Base-by-base conservation (phyloP, 1,284 basidiomycete genomes). In the Austropuccinia psidii region DNA sequence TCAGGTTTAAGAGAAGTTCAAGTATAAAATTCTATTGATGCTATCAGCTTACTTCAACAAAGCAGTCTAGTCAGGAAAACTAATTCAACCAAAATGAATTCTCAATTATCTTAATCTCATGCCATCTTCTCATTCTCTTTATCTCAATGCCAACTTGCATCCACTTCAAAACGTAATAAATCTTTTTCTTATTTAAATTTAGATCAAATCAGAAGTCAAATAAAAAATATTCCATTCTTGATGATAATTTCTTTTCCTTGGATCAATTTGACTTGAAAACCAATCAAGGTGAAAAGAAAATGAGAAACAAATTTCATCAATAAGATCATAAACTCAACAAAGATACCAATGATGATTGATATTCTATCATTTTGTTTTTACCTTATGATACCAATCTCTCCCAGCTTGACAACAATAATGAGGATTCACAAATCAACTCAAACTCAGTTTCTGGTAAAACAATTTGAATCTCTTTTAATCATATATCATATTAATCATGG, bases 11-110 rank as follows among this genome's bases (percentile, higher is more conserved):
- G 90, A 50, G 96, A 98, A 83, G 87, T 95, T 75, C 87, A 85
- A 77, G 94, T 98, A 45, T 86, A 85, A 79, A 90, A 86, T 77
- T 85, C 89, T 24, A 83, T 83, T 64, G 93, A 98, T 80, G 94
- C 98, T 79, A 96, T 98, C 92, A 86, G 85, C 85, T 91, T 73
- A 85, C 95, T 74, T 88, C 88, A 76, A 17, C 88, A 91, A 77
- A 96, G 95, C 37, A 90, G 91, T n/a, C 85, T 89, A 13, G 89
- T 95, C 61, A 87, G 95, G 61, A 87, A 94, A 69, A 98, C 96
- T 8, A 94, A 95, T 77, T 91, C 95, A 81, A 98, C 95, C 45
- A 91, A 94, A 79, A 98, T 98, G 94, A 98, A 98, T 80, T 90
- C 93, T 5, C 93, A 96, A 80, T 94, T 91, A 0, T 98, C 94